A percentile compares a stretch with the other conserved stretches of the same genome.
Conservation (phyloP, 768 basidiomycete species). For the Boletus rubropictus region DNA sequence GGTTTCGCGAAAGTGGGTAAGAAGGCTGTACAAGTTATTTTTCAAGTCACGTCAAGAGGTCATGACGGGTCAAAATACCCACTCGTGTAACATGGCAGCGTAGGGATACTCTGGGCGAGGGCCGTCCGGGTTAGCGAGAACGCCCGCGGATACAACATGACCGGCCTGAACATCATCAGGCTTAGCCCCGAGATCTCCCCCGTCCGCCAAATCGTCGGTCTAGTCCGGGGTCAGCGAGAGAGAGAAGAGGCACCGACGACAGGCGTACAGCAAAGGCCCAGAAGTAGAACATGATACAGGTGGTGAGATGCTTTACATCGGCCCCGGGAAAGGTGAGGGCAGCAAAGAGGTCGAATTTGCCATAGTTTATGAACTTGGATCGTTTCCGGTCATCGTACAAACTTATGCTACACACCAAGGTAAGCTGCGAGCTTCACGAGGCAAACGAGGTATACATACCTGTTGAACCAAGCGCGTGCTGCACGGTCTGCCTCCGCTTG, state of each 20-base stretch:
- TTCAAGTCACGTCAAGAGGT: slow-evolving; percentile 12
- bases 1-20: slow-evolving; percentile 33
- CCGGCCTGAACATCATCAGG: slow-evolving; percentile 33
- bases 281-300: slow-evolving; percentile 35
- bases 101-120: slow-evolving; percentile 32
- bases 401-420: slow-evolving; percentile 18
- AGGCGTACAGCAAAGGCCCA: slow-evolving; percentile 35
- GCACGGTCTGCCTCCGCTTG: slow-evolving; percentile 31
- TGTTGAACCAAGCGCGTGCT: slow-evolving; percentile 33
- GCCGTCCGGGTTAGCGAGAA: slow-evolving; percentile 25
- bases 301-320: slow-evolving; percentile 30
- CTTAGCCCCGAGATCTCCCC: slow-evolving; percentile 31
- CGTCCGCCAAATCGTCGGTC: slow-evolving; percentile 36
- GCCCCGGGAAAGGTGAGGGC: slow-evolving; percentile 37
- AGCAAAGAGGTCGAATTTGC: slow-evolving; percentile 36
- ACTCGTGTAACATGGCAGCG: slow-evolving; percentile 38
- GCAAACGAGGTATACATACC: slow-evolving; percentile 12
- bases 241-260: background rate
- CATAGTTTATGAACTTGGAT: slow-evolving; percentile 33
- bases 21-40: slow-evolving; percentile 20
- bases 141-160: slow-evolving; percentile 29
- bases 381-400: slow-evolving; percentile 33
- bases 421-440: background rate
- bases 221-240: slow-evolving; percentile 7
- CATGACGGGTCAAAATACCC: slow-evolving; percentile 10